Base-by-base conservation (phyloP, 1,139 yeast genomes). In the Magnusiomyces sp. region DNA sequence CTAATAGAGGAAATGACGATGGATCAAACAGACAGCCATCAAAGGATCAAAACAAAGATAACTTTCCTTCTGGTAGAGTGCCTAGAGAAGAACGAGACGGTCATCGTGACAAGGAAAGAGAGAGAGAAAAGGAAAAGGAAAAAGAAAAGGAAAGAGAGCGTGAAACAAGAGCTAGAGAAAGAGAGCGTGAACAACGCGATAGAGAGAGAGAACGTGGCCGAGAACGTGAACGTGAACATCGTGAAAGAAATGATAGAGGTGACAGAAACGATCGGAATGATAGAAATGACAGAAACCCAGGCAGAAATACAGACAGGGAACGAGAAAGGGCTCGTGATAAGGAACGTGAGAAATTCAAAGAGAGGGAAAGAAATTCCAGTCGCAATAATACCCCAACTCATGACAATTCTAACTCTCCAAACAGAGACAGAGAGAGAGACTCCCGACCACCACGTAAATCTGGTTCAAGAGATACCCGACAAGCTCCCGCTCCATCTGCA, bases 71-170 rank as follows among this genome's bases (percentile, higher is more conserved):
- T n/a, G n/a, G n/a, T n/a, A n/a, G n/a, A n/a, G n/a, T n/a, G n/a
- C n/a, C n/a, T n/a, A n/a, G n/a, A n/a, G n/a, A n/a, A n/a, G n/a
- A n/a, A n/a, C n/a, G n/a, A n/a, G n/a, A n/a, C n/a, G n/a, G n/a
- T n/a, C n/a, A n/a, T n/a, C n/a, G n/a, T n/a, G n/a, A 40, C 19
- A 23, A 40, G 38, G 45, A 42, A n/a, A 38, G 45, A 4, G 44
- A 41, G 16, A 19, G 44, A 7, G 45, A 42, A 3, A 32, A 31
- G 4, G 45, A 42, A 10, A 14, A 19, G 13, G 19, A 23, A 17
- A 41, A n/a, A n/a, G n/a, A n/a, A n/a, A n/a, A n/a, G n/a, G n/a
- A n/a, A n/a, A n/a, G n/a, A n/a, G n/a, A n/a, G n/a, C n/a, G 17
- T 23, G 6, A 38, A 17, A 7, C 40, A 14, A 41, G 31, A 36